phyloP scores from a whole-genome alignment of 345 rosid genomes.

The Syzygium oleosum region DNA sequence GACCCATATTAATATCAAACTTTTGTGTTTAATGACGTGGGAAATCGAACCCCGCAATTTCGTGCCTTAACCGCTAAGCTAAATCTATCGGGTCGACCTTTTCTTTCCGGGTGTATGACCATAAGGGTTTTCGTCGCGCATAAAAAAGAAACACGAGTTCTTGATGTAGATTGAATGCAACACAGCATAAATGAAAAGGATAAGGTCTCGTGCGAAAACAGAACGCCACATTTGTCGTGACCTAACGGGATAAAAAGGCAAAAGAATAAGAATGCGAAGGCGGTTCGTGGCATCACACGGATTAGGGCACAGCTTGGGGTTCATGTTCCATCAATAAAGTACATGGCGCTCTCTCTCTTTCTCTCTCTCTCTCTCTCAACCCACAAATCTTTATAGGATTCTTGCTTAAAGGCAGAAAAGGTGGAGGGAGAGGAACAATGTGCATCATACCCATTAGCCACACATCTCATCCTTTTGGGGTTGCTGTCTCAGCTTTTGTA shows the following conservation, averaged over 20 bases:
- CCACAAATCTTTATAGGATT: background rate
- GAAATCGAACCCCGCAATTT: background rate
- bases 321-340: background rate
- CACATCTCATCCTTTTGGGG: background rate
- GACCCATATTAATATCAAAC: background rate
- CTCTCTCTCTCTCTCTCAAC: background rate
- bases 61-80: background rate
- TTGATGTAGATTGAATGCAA: background rate
- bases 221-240: background rate
- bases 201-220: background rate
- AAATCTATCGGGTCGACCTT: background rate
- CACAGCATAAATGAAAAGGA: background rate
- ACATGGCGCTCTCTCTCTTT: background rate
- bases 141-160: background rate
- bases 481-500: background rate
- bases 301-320: background rate
- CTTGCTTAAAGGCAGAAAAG: background rate
- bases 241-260: background rate
- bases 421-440: background rate
- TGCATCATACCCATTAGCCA: background rate
- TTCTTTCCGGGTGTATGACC: background rate
- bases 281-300: conserved; percentile 42
- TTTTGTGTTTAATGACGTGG: background rate
- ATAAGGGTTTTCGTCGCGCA: background rate
- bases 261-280: conserved; percentile 6